These are phyloP conservation scores for Achaetomium macrosporum DNA, from an alignment of 2,329 filamentous ascomycete genomes.

Conservation along the genomic window DNA sequence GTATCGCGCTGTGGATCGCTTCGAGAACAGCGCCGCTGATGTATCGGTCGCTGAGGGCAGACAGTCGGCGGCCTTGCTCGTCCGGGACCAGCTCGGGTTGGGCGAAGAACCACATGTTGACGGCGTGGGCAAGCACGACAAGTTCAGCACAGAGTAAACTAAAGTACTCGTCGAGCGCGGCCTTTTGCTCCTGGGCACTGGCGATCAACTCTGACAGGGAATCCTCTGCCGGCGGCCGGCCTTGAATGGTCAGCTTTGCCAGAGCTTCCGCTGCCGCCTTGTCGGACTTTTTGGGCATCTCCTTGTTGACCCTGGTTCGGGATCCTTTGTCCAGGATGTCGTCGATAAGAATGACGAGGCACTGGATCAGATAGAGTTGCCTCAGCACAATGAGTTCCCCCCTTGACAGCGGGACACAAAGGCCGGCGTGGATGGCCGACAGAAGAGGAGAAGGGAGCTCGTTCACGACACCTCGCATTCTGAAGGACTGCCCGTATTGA, in stretches of 20 bases:
- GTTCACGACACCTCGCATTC: constrained; percentile 22
- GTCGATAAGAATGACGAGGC: constrained; percentile 38
- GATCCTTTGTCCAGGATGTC: constrained; percentile 38
- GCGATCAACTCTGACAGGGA: no score
- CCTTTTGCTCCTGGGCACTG: no score
- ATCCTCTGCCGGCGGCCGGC: no score
- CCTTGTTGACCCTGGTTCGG: constrained; percentile 23
- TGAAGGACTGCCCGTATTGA: constrained; percentile 36
- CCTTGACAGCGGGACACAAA: constrained; percentile 26
- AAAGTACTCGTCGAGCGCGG: no score
- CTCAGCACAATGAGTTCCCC: constrained; percentile 37
- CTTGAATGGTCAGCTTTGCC: constrained; percentile 16
- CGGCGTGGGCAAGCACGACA: no score
- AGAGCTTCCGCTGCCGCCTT: constrained; percentile 28
- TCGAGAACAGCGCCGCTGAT: no score
- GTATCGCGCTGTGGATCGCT: no score
- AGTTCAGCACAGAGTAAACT: no score
- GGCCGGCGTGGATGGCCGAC: constrained; percentile 20
- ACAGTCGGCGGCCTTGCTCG: no score
- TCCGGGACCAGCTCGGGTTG: no score
- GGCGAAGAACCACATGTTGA: no score
- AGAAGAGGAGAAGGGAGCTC: constrained; percentile 24
- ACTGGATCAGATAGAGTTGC: constrained; percentile 33
- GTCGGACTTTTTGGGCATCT: constrained; percentile 27
- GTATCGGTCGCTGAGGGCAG: no score